phyloP scores from a whole-genome alignment of 2,329 filamentous ascomycete species.

The Hypoxylon sp. region DNA sequence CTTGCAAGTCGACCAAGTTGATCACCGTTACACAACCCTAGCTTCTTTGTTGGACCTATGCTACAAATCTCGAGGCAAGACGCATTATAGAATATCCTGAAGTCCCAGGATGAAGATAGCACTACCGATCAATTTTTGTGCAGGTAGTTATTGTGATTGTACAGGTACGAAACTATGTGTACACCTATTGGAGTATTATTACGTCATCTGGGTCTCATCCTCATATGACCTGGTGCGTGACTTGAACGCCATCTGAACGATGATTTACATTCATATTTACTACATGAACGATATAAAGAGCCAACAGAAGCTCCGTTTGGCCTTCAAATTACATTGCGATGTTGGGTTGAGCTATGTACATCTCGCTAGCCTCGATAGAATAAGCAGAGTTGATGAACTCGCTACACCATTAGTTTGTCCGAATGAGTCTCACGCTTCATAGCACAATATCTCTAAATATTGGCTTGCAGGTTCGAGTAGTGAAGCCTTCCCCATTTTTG shows the following conservation, averaged over 20 bases:
- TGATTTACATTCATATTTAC: not conserved
- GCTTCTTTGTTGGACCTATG: not conserved
- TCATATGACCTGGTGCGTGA: constrained; percentile 3
- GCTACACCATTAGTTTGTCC: not conserved
- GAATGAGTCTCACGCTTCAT: not conserved
- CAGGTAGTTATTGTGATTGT: not conserved
- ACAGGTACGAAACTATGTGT: constrained; percentile 4
- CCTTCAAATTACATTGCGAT: not conserved
- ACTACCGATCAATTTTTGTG: not conserved
- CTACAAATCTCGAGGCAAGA: not conserved
- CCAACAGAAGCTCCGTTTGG: not conserved
- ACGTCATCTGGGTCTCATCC: constrained; percentile 17
- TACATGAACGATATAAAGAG: not conserved
- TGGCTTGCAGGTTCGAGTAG: not conserved
- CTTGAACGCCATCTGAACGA: not conserved
- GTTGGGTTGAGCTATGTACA: not conserved
- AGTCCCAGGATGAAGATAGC: not conserved
- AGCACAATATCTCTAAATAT: not conserved
- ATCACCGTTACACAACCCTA: not conserved
- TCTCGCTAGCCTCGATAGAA: not conserved
- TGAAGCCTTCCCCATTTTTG: not conserved
- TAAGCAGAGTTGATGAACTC: not conserved
- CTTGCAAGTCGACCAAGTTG: not conserved
- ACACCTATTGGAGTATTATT: not conserved
- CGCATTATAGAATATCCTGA: not conserved